Percentiles rank a stretch among this genome's conserved stretches.
phyloP scores from a whole-genome alignment of 169 alveolate species.

The Cryptosporidium tyzzeri region DNA sequence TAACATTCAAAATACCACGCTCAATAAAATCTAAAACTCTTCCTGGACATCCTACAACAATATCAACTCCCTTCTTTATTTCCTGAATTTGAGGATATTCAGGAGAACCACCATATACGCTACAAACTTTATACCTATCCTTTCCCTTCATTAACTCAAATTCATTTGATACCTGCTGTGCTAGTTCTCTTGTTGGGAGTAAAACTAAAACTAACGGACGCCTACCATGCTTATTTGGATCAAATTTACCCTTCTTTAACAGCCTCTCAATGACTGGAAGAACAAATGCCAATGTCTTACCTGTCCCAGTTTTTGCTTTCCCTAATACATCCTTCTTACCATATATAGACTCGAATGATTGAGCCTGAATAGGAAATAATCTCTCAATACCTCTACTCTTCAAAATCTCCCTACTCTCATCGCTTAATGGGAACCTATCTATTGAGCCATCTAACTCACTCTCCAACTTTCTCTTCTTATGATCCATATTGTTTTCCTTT shows the following conservation, averaged over 20 bases:
- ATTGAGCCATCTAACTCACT: conserved; percentile 61
- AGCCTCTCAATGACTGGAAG: conserved; percentile 88
- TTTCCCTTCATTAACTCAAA: conserved; percentile 82
- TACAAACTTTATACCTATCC: conserved; percentile 81
- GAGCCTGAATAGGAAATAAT: conserved; percentile 86
- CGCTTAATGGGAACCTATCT: conserved; percentile 66
- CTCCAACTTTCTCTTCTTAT: conserved; percentile 68
- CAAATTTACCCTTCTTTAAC: conserved; percentile 80
- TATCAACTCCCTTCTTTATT: conserved; percentile 87
- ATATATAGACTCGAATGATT: conserved; percentile 85
- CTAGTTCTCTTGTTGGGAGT: conserved; percentile 95
- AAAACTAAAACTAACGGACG: conserved; percentile 86
- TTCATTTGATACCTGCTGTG: conserved; percentile 92
- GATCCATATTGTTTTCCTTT: conserved; percentile 30
- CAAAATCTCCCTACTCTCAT: conserved; percentile 77
- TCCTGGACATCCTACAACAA: conserved; percentile 92
- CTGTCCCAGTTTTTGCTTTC: conserved; percentile 91
- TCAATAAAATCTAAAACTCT: conserved; percentile 88
- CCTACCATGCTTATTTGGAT: conserved; percentile 76
- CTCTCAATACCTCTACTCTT: conserved; percentile 78
- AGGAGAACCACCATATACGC: conserved; percentile 91
- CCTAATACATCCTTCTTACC: conserved; percentile 87
- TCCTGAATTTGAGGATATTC: conserved; percentile 82
- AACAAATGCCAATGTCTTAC: conserved; percentile 88
- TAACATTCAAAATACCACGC: conserved; percentile 84